Evolutionary conservation across 192 early-diverging fungal genomes (phyloP).

Genomic region (Entophlyctis luteolus): DNA sequence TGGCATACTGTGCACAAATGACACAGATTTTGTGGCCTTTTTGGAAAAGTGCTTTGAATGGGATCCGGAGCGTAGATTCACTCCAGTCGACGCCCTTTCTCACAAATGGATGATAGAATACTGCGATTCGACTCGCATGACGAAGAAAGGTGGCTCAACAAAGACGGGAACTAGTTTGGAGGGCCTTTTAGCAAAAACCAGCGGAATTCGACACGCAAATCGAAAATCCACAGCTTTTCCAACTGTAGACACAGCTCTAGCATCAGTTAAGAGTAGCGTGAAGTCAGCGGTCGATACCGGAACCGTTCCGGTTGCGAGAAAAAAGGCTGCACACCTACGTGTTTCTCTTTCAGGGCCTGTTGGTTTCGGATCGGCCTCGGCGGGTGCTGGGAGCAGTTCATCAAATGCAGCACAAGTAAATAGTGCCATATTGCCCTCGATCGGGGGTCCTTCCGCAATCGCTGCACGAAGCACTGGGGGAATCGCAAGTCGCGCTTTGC

Average conservation of each 20-base stretch:
- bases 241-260: not conserved
- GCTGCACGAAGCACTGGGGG: not conserved
- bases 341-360: not conserved
- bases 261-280: not conserved
- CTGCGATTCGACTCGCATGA: not conserved
- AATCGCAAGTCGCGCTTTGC: not conserved
- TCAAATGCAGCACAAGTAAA: not conserved
- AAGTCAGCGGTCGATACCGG: not conserved
- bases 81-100: slow-evolving; percentile 74
- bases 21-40: slow-evolving; percentile 83
- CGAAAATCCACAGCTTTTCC: no score
- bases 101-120: slow-evolving; percentile 49
- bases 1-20: slow-evolving; percentile 67
- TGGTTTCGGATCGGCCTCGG: no score
- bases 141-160: not conserved
- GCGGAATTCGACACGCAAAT: no score
- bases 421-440: not conserved
- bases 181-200: slow-evolving; percentile 8
- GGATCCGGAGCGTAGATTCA: slow-evolving; percentile 86
- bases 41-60: slow-evolving; percentile 77
- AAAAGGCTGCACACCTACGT: no score
- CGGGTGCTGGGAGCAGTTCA: no score
- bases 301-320: not conserved
- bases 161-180: not conserved
- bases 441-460: not conserved